These are phyloP conservation scores for Epichloe glyceriae DNA, from an alignment of 2,329 filamentous ascomycete genomes.

Conservation along the genomic window DNA sequence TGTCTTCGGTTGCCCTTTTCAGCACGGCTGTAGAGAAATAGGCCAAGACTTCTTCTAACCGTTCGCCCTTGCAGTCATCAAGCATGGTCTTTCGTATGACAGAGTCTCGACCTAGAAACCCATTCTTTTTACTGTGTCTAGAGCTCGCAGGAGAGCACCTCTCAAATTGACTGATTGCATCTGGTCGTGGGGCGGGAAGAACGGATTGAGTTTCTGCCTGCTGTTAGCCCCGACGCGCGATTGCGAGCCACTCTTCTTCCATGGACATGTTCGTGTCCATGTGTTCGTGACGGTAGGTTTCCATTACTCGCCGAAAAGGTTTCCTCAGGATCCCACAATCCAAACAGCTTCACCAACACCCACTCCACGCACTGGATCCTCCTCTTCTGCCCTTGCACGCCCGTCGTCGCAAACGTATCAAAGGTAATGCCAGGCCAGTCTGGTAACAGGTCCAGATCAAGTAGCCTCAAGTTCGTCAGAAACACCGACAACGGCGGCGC, in stretches of 20 bases:
- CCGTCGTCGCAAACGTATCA: constrained; percentile 56
- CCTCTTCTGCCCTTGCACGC: constrained; percentile 63
- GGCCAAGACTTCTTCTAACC: constrained; percentile 74
- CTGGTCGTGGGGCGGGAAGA: constrained; percentile 83
- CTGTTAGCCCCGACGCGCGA: constrained; percentile 2
- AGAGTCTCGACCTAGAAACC: constrained; percentile 63
- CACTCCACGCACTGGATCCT: constrained; percentile 77
- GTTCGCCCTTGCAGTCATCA: constrained; percentile 88
- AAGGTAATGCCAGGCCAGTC: constrained; percentile 72
- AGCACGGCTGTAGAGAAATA: constrained; percentile 75
- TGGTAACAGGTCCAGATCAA: constrained; percentile 60
- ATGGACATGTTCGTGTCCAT: background rate
- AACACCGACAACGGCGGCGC: constrained; percentile 35
- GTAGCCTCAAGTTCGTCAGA: constrained; percentile 68
- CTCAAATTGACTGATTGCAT: constrained; percentile 85
- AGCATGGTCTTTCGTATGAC: constrained; percentile 88
- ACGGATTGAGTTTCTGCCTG: constrained; percentile 67
- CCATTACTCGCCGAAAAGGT: constrained; percentile 49
- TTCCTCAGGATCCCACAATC: constrained; percentile 67
- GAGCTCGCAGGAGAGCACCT: constrained; percentile 63
- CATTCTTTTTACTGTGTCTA: constrained; percentile 86
- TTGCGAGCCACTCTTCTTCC: background rate
- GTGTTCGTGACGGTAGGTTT: background rate
- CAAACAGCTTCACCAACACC: constrained; percentile 78
- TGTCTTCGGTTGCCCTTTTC: constrained; percentile 47